These are phyloP conservation scores for Stylosanthes scabra DNA, from an alignment of 331 rosid species.

Conservation along the genomic window DNA sequence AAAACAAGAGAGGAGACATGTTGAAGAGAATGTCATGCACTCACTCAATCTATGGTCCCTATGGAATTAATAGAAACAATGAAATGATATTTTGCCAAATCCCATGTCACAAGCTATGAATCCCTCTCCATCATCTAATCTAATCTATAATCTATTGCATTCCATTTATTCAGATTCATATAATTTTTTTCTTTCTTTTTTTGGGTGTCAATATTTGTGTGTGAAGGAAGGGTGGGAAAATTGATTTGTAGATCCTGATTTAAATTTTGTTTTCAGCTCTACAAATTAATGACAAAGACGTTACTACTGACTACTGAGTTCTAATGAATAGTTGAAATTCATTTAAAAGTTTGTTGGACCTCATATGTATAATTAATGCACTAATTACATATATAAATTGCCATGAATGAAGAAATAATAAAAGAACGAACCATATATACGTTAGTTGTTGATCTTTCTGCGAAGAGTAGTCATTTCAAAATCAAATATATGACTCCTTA, in stretches of 20 bases:
- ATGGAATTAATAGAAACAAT: background rate
- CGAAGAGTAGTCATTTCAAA: background rate
- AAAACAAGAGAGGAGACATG: slow-evolving; percentile 49
- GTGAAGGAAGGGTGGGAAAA: background rate
- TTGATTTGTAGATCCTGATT: background rate
- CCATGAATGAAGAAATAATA: background rate
- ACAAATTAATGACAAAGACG: background rate
- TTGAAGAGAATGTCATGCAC: slow-evolving; percentile 33
- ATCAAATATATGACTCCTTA: background rate
- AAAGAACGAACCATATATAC: background rate
- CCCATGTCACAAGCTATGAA: background rate
- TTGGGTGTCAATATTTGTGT: background rate
- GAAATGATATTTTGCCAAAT: slow-evolving; percentile 21
- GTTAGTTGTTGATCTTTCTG: slow-evolving; percentile 5
- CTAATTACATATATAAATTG: slow-evolving; percentile 15
- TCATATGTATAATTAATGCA: background rate
- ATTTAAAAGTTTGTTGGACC: slow-evolving; percentile 11
- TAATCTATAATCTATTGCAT: background rate
- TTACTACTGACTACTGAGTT: background rate
- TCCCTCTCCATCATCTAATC: slow-evolving; percentile 22
- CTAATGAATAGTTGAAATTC: background rate
- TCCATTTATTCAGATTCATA: background rate
- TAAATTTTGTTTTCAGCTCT: background rate
- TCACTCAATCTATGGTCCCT: background rate
- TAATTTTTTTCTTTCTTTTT: no score